Base-by-base conservation (phyloP, 1,284 basidiomycete species). In the Sanguinoderma infundibulare region DNA sequence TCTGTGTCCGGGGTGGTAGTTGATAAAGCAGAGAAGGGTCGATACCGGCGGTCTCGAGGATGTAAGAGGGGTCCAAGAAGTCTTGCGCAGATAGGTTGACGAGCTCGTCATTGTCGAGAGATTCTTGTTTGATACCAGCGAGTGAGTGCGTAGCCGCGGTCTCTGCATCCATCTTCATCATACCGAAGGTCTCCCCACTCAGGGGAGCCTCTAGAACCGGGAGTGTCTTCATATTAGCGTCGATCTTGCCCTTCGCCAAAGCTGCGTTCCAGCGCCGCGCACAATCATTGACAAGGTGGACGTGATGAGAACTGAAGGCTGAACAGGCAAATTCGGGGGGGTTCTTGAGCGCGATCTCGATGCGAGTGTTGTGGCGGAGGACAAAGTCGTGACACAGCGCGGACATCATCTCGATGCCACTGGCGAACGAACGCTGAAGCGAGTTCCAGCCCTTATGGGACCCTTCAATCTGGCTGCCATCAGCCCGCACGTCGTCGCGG, bases 371-470 rank as follows among this genome's bases (percentile, higher is more conserved):
- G 10, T 54, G 54, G 2, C 59, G 54, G 12, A 51, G 22, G 8
- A 60, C 54, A 34, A 47, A 53, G 54, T 60, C 59, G 30, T 59
- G 56, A 26, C 53, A 34, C 5, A 62, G 61, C 3, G 42, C 30
- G 0, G 38, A 52, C 12, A 64, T 30, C 26, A 49, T 52, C 38
- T 62, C 62, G 1, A 73, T 42, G 2, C 72, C 72, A 50, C 70
- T 70, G 0, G 72, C 58, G 20, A 56, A 51, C 6, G 70, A 51
- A 0, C 70, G 63, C 53, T 62, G 61, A 7, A 73, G 54, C 1
- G 59, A 35, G 49, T 72, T 72, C 70, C 68, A 73, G 0, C 60
- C 66, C 30, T 71, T 72, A 57, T 73, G 69, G 0, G 66, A 35
- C 0, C 57, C 40, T 26, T 59, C 57, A 22, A 59, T 59, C 1